Evolutionary conservation across 805 yeast species (phyloP).

Genomic region (Starmerella bacillaris): DNA sequence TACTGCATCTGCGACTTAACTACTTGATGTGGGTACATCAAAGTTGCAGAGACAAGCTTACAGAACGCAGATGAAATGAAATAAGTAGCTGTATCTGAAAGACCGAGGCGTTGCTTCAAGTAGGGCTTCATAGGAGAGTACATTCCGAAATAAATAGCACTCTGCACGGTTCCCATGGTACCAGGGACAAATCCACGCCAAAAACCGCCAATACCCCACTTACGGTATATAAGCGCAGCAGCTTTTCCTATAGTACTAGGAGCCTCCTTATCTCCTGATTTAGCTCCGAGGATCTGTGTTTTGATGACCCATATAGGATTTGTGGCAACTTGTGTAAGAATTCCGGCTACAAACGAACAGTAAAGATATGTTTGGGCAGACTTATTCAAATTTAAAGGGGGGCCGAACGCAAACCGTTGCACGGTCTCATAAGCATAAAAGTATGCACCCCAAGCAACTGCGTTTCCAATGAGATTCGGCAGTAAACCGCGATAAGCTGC

Average conservation of each 20-base stretch:
- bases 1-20: conserved; percentile 56
- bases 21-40: conserved; percentile 73
- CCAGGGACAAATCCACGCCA: conserved; percentile 66
- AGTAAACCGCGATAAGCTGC: conserved; percentile 56
- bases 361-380: conserved; percentile 19
- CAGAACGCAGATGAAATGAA: conserved; percentile 48
- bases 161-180: conserved; percentile 69
- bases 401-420: conserved; percentile 9
- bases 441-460: conserved; percentile 77
- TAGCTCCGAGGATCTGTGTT: conserved; percentile 59
- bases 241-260: conserved; percentile 47
- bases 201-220: conserved; percentile 44
- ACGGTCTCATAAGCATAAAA: conserved; percentile 48
- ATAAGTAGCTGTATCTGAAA: conserved; percentile 27
- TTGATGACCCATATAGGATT: conserved; percentile 94
- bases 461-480: conserved; percentile 68
- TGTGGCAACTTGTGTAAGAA: conserved; percentile 54
- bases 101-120: conserved; percentile 3
- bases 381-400: neutral
- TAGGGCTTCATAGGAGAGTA: conserved; percentile 56
- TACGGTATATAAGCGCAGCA: conserved; percentile 27
- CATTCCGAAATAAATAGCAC: conserved; percentile 69
- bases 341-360: conserved; percentile 57
- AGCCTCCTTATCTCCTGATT: conserved; percentile 25
- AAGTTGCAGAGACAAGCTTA: conserved; percentile 46